Conservation (phyloP, 2,329 filamentous ascomycete genomes). For the Colletotrichum musae region DNA sequence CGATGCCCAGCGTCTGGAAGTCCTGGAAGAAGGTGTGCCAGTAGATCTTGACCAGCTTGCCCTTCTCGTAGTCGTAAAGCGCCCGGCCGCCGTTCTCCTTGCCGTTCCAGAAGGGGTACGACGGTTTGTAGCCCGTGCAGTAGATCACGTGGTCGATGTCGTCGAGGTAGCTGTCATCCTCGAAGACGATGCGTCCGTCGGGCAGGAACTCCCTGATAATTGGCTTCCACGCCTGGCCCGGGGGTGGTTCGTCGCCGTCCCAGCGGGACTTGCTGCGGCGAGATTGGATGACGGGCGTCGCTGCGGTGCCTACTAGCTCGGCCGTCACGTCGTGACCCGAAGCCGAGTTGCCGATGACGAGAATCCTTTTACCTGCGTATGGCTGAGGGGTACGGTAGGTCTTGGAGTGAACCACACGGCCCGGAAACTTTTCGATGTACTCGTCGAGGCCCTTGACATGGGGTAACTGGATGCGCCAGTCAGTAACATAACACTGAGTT, state of each 20-base stretch:
- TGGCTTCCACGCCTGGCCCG: slow-evolving; percentile 68
- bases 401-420: slow-evolving; percentile 61
- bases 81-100: slow-evolving; percentile 57
- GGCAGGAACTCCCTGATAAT: slow-evolving; percentile 60
- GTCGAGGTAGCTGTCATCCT: slow-evolving; percentile 52
- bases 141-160: slow-evolving; percentile 58
- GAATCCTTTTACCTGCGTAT: slow-evolving; percentile 52
- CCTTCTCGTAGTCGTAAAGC: slow-evolving; percentile 64
- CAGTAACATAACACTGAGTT: too few relatives aligned
- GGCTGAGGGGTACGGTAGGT: slow-evolving; percentile 56
- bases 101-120: slow-evolving; percentile 65
- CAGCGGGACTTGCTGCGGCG: slow-evolving; percentile 63
- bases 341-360: slow-evolving; percentile 61
- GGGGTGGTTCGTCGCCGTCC: slow-evolving; percentile 63
- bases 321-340: slow-evolving; percentile 58
- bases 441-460: slow-evolving; percentile 59
- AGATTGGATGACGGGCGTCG: slow-evolving; percentile 65
- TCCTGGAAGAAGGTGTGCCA: slow-evolving; percentile 68
- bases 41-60: slow-evolving; percentile 61
- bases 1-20: slow-evolving; percentile 62
- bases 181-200: slow-evolving; percentile 60
- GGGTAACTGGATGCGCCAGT: slow-evolving; percentile 54
- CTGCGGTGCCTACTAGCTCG: slow-evolving; percentile 54
- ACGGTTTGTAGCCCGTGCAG: slow-evolving; percentile 59
- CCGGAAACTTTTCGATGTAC: slow-evolving; percentile 56